Base-by-base conservation (phyloP, 305 asterid species). In the Petunia hybrid region DNA sequence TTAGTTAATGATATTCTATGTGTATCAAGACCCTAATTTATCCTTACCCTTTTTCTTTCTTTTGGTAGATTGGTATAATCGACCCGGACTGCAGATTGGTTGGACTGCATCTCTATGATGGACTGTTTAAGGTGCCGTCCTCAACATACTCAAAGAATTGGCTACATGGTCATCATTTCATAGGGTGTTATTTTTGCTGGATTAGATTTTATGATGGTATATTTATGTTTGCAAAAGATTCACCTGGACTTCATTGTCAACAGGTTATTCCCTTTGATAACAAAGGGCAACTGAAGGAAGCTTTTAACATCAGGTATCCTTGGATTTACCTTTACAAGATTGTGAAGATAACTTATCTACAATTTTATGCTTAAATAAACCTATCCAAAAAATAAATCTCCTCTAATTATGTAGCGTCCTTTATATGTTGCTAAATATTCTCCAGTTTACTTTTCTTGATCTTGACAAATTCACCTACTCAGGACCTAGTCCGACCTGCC, bases 61-160 rank as follows among this genome's bases (percentile, higher is more conserved):
- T 62, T 81, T 82, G 77, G 40, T 85, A 96, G 99, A 96, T 96
- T 82, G 98, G 98, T 82, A 90, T 94, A 84, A 93, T 96, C 70
- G 98, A 96, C 85, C 98, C 99, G 45, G 98, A 96, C 40, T 79
- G 82, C 77, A 67, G 88, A 69, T 80, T 87, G 85, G 94, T 97
- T 80, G 99, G 99, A 64, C 97, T 97, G 83, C 99, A 97, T 85
- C 91, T 97, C 14, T 97, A 97, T 77, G 99, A 97, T 85, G 99
- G 98, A 78, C 87, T 94, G 70, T 97, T 97, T 87, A 94, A 94
- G 97, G 99, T 97, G 88, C 60, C 76, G 70, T 85, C 92, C 95
- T 84, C 87, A 51, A 13, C 36, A 74, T 45, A 38, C 64, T 69
- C 41, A 43, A 8, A 69, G 43, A 94, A 81, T 87, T 92, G 87